phyloP scores from a whole-genome alignment of 2,329 filamentous ascomycete species.

The Cryphonectria naterciae region DNA sequence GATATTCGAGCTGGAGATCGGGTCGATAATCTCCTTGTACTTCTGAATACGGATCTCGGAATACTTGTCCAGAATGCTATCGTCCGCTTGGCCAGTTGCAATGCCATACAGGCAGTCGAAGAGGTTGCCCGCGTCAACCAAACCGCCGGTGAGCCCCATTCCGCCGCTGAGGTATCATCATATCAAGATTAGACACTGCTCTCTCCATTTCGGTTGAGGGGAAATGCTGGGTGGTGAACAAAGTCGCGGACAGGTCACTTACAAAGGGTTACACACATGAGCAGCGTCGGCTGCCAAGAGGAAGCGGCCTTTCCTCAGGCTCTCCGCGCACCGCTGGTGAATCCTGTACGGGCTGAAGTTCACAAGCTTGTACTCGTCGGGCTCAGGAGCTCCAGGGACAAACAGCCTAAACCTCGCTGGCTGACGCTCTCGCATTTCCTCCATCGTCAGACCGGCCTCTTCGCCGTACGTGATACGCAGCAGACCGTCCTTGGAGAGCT shows the following conservation, averaged over 20 bases:
- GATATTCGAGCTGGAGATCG: conserved; percentile 30
- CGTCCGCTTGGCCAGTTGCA: conserved; percentile 41
- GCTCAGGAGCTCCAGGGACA: conserved; percentile 54
- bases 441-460: conserved; percentile 43
- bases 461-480: conserved; percentile 60
- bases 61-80: conserved; percentile 47
- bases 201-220: not conserved
- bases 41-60: conserved; percentile 44
- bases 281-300: conserved; percentile 56
- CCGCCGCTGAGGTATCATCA: conserved; percentile 34
- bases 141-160: conserved; percentile 51
- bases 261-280: conserved; percentile 58
- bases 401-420: conserved; percentile 51
- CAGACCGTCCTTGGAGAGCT: conserved; percentile 52
- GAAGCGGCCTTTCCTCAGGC: conserved; percentile 51
- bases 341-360: conserved; percentile 54
- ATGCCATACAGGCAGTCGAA: conserved; percentile 50
- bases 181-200: not conserved
- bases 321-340: conserved; percentile 53
- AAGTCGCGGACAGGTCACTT: conserved; percentile 28
- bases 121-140: conserved; percentile 52
- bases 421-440: conserved; percentile 49
- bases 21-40: conserved; percentile 33
- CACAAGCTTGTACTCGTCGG: conserved; percentile 50
- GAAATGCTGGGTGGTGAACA: not conserved